Evolutionary conservation across 2,329 filamentous ascomycete species (phyloP).

Genomic region (Sporothrix globosa): DNA sequence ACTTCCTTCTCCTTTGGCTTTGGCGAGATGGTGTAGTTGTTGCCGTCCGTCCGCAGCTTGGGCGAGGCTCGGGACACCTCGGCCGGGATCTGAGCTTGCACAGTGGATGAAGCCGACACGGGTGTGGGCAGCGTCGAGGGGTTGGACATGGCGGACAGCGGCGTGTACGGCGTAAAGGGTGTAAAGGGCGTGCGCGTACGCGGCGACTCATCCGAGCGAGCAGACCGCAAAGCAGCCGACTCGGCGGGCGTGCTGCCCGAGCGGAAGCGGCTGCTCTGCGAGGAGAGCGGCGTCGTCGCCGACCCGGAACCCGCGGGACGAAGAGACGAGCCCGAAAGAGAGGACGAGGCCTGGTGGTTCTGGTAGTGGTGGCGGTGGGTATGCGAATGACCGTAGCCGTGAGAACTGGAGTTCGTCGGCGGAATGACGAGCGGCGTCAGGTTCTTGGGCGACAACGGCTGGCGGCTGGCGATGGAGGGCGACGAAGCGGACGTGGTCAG

Average conservation of each 20-base stretch:
- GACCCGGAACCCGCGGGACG: conserved; percentile 35
- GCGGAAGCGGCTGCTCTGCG: conserved; percentile 49
- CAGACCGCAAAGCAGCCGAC: conserved; percentile 44
- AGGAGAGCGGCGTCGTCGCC: conserved; percentile 46
- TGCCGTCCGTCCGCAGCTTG: neutral
- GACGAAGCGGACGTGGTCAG: neutral
- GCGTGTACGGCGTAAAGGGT: conserved; percentile 53
- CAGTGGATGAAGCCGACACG: conserved; percentile 43
- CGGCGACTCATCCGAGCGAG: conserved; percentile 53
- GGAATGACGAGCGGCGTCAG: conserved; percentile 64
- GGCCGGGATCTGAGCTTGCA: neutral
- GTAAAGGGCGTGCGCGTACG: conserved; percentile 52
- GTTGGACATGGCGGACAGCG: conserved; percentile 49
- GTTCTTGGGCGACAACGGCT: conserved; percentile 56
- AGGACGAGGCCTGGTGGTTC: conserved; percentile 35
- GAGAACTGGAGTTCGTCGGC: conserved; percentile 24
- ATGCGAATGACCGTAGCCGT: too few species aligned
- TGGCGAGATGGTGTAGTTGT: neutral
- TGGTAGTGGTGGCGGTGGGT: conserved; percentile 9
- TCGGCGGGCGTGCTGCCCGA: conserved; percentile 52
- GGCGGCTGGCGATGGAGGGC: conserved; percentile 32
- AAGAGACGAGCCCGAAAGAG: conserved; percentile 35
- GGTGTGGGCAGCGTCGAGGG: conserved; percentile 54
- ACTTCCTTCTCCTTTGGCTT: conserved; percentile 43
- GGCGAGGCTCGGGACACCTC: conserved; percentile 11